These are phyloP conservation scores for Tulasnella calospora DNA, from an alignment of 768 basidiomycete species.

Conservation along the genomic window DNA sequence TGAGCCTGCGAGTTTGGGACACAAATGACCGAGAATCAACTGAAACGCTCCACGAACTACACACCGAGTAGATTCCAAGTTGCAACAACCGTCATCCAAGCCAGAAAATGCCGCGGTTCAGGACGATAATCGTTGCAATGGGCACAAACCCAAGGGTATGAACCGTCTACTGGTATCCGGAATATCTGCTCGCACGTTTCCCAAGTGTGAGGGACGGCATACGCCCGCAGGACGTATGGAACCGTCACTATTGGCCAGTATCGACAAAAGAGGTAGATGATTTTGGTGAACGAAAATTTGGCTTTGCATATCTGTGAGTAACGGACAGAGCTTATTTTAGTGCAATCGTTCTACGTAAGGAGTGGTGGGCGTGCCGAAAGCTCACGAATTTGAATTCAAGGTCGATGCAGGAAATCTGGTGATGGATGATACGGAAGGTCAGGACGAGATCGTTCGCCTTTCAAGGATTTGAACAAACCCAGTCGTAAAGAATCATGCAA, in stretches of 20 bases:
- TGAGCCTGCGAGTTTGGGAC: neutral
- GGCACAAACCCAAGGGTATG: neutral
- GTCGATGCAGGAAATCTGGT: neutral
- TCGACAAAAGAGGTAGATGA: conserved; percentile 38
- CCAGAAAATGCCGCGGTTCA: neutral
- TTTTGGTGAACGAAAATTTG: neutral
- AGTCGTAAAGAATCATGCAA: neutral
- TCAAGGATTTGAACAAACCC: neutral
- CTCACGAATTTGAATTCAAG: neutral
- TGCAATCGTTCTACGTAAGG: neutral
- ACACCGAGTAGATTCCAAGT: conserved; percentile 19
- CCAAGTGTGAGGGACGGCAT: conserved; percentile 61
- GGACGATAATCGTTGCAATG: no score
- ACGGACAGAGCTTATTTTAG: neutral
- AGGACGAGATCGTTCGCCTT: neutral
- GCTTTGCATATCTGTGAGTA: neutral
- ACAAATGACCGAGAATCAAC: neutral
- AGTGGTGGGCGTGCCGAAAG: neutral
- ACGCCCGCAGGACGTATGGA: conserved; percentile 71
- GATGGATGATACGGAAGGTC: neutral
- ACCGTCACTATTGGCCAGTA: conserved; percentile 81
- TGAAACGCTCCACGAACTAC: neutral
- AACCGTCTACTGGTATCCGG: conserved; percentile 43
- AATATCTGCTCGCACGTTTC: conserved; percentile 66
- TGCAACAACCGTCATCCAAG: neutral